Evolutionary conservation across 2,329 filamentous ascomycete genomes (phyloP), one percentile per base, ranked within the genome.

Genomic region (Claviceps humidiphila): DNA sequence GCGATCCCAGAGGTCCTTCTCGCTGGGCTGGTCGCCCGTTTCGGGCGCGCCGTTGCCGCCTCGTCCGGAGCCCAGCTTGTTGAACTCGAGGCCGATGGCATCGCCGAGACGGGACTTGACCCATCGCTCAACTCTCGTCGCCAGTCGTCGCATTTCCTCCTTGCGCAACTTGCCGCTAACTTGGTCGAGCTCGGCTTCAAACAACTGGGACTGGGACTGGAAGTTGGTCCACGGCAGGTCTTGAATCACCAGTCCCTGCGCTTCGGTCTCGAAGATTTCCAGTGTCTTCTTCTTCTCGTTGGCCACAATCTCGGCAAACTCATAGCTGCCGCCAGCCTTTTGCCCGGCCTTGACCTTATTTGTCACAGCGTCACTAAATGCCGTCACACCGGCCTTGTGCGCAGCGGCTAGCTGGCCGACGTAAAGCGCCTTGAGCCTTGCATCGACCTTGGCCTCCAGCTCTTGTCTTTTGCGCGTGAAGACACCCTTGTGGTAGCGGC

Each of bases 401-500:
- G 87, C 87, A 3, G 90, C 89, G 20, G 80, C 79, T 42, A 98
- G 75, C 64, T 98, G 93, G n/a, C 86, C 87, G 50, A 86, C 81
- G 69, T 93, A 96, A 11, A 98, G 76, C 1, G 84, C 74, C 72
- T 95, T 97, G 50, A 98, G 76, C 38, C 93, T 80, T n/a, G 80
- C 76, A 64, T 97, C 93, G 41, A 96, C 78, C 69, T 95, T 96
- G 61, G 73, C 74, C 65, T 93, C 87, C 7, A 98, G 77, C 64
- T 98, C 93, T 2, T 80, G 76, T 57, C 82, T 81, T 71, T 98
- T 98, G 53, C 87, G 80, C 58, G 81, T 76, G 67, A 93, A 98
- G 16, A 98, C 93, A 17, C 85, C 89, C 71, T 97, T 97, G 74
- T 97, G 93, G 66, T 98, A 98, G 57, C 93, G 79, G 65, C 90